Evolutionary conservation across 129 eudicot species (phyloP), one percentile per base, ranked within the genome.

Genomic region (Pseudognaphalium luteoalbum): DNA sequence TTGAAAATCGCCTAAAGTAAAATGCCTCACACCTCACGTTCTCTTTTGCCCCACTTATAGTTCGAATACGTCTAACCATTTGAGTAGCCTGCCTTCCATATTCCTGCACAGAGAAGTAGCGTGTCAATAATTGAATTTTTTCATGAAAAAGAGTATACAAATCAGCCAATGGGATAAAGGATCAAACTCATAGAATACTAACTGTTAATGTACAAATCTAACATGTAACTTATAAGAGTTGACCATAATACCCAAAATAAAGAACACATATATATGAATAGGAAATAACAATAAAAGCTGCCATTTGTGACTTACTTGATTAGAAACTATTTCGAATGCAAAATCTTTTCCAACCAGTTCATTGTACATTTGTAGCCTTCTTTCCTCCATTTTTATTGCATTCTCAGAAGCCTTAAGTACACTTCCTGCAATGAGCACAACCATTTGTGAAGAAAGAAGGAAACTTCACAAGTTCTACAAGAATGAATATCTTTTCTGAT

Each of bases 311-410:
- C 72, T 75, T 85, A 93, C 98, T 86, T 35, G 79, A 77, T 79
- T 80, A 12, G 86, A 71, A 66, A 82, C 83, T 76, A 81, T 54
- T 50, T 83, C 80, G 52, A 65, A 65, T 19, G 71, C 78, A 81
- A 86, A 82, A 62, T 83, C 86, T 75, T 82, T 78, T 39, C 84
- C 79, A 71, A 71, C 77, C 64, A 89, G 56, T 78, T 87, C 91
- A 34, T 82, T 87, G 60, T 85, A 95, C 68, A 73, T 78, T 68
- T 81, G 83, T 61, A 80, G 74, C 80, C 97, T 88, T 76, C 67
- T 85, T 74, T 86, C 92, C 86, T 91, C 99, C 84, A 86, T 17
- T 81, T 89, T 87, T 78, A 91, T 74, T 75, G 96, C 97, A 83
- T 72, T 91, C 67, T 87, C 88, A 5, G 97, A 86, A 73, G 86